These are phyloP conservation scores for Tuber borchii DNA, from an alignment of 495 filamentous ascomycete species.

Conservation along the genomic window DNA sequence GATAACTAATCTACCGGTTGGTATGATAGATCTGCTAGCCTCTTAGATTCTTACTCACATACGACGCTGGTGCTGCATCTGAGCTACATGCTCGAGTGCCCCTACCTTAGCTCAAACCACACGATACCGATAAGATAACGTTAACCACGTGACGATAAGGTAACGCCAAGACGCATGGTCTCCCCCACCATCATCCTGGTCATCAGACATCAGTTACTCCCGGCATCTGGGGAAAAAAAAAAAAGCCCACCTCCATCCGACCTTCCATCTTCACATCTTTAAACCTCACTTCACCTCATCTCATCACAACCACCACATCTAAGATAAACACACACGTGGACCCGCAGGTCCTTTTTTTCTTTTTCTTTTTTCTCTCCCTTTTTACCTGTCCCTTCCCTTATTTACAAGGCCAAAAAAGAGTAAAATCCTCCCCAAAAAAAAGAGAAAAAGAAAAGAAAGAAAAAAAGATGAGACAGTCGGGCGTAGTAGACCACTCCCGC, in stretches of 20 bases:
- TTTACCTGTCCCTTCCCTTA: neutral
- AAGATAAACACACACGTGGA: neutral
- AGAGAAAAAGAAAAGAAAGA: neutral
- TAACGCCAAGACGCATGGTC: neutral
- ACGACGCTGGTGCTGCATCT: neutral
- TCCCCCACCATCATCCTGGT: neutral
- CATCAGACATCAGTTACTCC: neutral
- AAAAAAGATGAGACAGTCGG: neutral
- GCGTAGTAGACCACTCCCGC: slow-evolving; percentile 68
- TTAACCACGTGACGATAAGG: neutral
- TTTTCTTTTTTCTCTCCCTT: neutral
- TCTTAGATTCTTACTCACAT: neutral
- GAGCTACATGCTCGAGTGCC: neutral
- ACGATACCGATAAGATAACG: neutral
- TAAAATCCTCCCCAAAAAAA: neutral
- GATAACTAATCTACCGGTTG: neutral
- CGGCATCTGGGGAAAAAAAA: neutral
- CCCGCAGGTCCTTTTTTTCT: neutral
- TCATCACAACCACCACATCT: neutral
- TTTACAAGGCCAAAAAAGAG: neutral
- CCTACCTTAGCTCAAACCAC: neutral
- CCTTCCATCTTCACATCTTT: neutral
- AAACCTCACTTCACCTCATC: neutral
- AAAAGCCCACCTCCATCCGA: neutral
- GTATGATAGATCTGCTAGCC: neutral